Conservation (phyloP, 78 protist species). For the Dictyostelium capitatum region DNA sequence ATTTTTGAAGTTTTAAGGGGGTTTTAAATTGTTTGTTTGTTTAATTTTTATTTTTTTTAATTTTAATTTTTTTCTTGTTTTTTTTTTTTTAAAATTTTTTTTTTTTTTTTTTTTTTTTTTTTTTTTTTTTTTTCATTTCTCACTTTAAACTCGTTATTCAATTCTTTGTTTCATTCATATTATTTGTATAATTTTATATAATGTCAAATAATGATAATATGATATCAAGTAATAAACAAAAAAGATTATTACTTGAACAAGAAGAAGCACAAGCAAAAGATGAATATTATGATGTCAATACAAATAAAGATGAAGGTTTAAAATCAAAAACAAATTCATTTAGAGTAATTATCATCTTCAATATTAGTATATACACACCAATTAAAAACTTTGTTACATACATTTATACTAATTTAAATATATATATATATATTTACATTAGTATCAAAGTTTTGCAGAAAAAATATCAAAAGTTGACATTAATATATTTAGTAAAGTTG, state of each 20-base stretch:
- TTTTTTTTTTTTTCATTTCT: background rate
- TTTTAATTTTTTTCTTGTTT: background rate
- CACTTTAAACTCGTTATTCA: background rate
- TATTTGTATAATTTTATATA: too few species aligned
- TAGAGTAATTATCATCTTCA: slow-evolving; percentile 1
- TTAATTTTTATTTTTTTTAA: too few species aligned
- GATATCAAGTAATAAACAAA: background rate
- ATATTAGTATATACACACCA: too few species aligned
- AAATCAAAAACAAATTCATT: slow-evolving; percentile 1
- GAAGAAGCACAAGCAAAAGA: background rate
- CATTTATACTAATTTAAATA: background rate
- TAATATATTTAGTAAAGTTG: slow-evolving; percentile 46
- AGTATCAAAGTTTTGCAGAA: slow-evolving; percentile 58
- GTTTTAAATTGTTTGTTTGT: too few species aligned
- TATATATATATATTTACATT: background rate
- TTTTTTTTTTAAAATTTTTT: background rate
- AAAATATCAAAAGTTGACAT: slow-evolving; percentile 67
- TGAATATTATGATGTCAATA: background rate
- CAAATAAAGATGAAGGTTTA: background rate
- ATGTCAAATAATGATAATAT: background rate
- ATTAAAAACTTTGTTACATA: too few species aligned
- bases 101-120: background rate
- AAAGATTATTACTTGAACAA: background rate
- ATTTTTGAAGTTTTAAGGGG: too few species aligned
- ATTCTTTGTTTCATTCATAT: background rate